phyloP scores from a whole-genome alignment of 139 green algal genomes.

The Axilococcus clingmanii region DNA sequence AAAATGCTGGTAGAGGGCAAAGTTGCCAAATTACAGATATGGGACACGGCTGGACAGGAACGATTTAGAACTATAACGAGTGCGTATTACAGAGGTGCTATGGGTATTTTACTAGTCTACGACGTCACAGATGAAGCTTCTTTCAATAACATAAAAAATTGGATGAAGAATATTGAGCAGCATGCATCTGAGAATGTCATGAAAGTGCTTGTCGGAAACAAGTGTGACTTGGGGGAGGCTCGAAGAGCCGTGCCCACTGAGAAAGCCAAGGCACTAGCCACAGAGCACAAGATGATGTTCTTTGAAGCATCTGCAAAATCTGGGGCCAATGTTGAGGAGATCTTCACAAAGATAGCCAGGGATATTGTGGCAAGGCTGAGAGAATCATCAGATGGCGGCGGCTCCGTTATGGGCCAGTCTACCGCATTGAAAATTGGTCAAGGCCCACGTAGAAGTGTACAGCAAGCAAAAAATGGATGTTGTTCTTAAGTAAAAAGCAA shows the following conservation, averaged over 20 bases:
- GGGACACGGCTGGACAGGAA: conserved; percentile 97
- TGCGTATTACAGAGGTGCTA: conserved; percentile 94
- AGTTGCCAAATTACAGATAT: conserved; percentile 96
- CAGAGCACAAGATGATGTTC: conserved; percentile 86
- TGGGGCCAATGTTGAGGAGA: conserved; percentile 72
- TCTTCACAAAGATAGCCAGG: conserved; percentile 28
- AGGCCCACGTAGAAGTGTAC: too few relatives aligned
- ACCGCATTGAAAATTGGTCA: too few relatives aligned
- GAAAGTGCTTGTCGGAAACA: conserved; percentile 95
- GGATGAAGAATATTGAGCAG: conserved; percentile 98
- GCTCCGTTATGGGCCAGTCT: too few relatives aligned
- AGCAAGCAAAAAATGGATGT: too few relatives aligned
- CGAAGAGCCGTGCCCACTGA: conserved; percentile 67
- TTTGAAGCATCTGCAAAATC: conserved; percentile 88
- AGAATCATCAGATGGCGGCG: too few relatives aligned
- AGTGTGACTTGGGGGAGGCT: conserved; percentile 82
- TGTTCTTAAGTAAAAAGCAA: too few relatives aligned
- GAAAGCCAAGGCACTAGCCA: conserved; percentile 72
- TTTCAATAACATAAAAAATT: conserved; percentile 97
- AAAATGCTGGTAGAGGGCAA: conserved; percentile 90
- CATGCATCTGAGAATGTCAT: conserved; percentile 91
- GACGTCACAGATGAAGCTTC: conserved; percentile 90
- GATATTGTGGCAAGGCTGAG: conserved; percentile 15
- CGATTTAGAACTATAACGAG: conserved; percentile 96
- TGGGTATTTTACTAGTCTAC: conserved; percentile 96